Base-by-base conservation (phyloP, 1,284 basidiomycete genomes). In the Heterobasidion occidentale region DNA sequence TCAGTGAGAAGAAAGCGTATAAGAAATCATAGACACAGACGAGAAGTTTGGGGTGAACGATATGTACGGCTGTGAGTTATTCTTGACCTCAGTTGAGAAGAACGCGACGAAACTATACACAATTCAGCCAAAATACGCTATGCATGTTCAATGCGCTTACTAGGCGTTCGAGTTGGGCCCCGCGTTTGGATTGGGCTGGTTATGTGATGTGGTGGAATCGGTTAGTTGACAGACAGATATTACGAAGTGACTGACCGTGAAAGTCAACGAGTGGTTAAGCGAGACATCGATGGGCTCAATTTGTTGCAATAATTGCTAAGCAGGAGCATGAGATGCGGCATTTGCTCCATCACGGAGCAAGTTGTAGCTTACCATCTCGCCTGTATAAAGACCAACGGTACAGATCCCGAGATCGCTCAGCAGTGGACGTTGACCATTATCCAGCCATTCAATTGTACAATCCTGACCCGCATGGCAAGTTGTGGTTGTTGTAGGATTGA, bases 381-480 rank as follows among this genome's bases (percentile, higher is more conserved):
- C 82, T 17, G 74, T 76, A 61, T 79, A 88, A 38, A 88, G 67
- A 1, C 72, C 81, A 51, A 84, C 74, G 2, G 68, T 67, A 53
- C 75, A 75, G 0, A 76, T 63, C 7, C 83, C 83, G 49, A 88
- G 77, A 36, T 64, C 58, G 9, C 68, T 54, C 11, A 86, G 64
- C 15, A 79, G 65, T 2, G 86, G 86, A 1, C 57, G 53, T n/a
- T 60, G 51, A 14, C 86, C 86, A 57, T 88, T 72, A 52, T 88
- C 86, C 1, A 80, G 55, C 84, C 85, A 88, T 53, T 73, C 57
- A 1, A 88, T 75, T 0, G 65, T 68, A 67, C 81, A 86, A 12
- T 74, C 57, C 60, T 80, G 65, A 11, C 80, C 82, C 34, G 69
- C 85, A 47, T 68, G 68, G 63, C 82, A 86, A 5, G 68, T 68